phyloP scores from a whole-genome alignment of 208 protist genomes.

The Leishmania tropica region DNA sequence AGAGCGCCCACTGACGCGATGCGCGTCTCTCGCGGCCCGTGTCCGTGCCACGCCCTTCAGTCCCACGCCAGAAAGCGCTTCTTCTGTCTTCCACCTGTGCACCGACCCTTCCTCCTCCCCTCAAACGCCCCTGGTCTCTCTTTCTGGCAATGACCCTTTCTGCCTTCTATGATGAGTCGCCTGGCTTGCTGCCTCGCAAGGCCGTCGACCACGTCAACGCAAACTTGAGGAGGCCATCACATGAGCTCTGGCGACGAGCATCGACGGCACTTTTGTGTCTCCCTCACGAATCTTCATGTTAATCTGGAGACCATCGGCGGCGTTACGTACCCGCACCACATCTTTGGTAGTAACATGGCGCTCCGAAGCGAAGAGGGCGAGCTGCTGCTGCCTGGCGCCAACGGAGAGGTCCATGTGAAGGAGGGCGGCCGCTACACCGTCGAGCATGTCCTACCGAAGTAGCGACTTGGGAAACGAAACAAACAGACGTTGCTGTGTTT shows the following conservation, averaged over 20 bases:
- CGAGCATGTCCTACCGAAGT: slow-evolving; percentile 26
- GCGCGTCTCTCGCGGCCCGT: neutral
- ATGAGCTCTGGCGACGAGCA: neutral
- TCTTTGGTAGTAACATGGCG: slow-evolving; percentile 54
- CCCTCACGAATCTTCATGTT: slow-evolving; percentile 37
- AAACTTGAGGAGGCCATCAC: neutral
- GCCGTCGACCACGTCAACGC: neutral
- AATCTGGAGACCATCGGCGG: slow-evolving; percentile 47
- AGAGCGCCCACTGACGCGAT: neutral
- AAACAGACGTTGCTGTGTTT: neutral
- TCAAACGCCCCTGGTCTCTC: too few relatives aligned
- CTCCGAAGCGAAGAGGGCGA: slow-evolving; percentile 36
- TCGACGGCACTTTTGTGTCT: slow-evolving; percentile 12
- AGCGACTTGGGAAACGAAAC: neutral
- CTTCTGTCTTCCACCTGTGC: neutral
- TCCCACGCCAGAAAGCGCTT: neutral
- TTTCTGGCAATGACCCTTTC: neutral
- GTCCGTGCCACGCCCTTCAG: neutral
- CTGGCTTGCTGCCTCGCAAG: neutral
- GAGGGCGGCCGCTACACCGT: slow-evolving; percentile 33
- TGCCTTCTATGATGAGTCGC: too few relatives aligned
- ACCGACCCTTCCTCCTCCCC: neutral
- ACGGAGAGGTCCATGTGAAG: slow-evolving; percentile 53
- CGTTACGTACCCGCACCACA: slow-evolving; percentile 66
- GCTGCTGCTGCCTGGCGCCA: slow-evolving; percentile 47